Evolutionary conservation across 2,329 filamentous ascomycete genomes (phyloP), one percentile per base, ranked within the genome.

Genomic region (Scytalidium lignicola): DNA sequence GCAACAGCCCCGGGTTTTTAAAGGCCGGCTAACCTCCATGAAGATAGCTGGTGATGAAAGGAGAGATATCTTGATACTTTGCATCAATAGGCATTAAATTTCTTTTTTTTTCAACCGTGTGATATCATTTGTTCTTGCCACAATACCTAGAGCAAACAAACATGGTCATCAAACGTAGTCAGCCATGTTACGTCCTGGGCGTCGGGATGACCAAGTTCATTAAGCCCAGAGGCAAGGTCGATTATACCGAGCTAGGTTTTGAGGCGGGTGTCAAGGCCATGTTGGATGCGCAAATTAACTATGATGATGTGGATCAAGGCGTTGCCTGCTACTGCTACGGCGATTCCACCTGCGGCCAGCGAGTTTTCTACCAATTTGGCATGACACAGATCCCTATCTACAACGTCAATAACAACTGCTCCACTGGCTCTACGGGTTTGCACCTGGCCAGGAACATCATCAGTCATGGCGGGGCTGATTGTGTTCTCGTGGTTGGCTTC

Each of bases 341-440:
- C 64, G 92, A 97, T 74, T 90, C 84, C 55, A 96, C 92, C 49
- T 93, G 88, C 70, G 92, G 92, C 43, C 92, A 97, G 75, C 86
- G 92, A 57, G 91, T 97, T 64, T 96, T 97, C 73, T 97, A 97
- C 73, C 92, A 97, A 72, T 96, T 97, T 69, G 93, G 92, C 74
- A 91, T 97, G 85, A 96, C 91, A 41, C 79, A 86, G 64, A 96
- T 97, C 61, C 92, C 92, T 62, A 90, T 97, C 66, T 91, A 95
- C 77, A 97, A 97, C 65, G 90, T 96, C 65, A 97, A 96, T 80
- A 97, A 97, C 78, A 96, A 96, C 75, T 97, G 92, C 77, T 89
- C 88, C 3, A 97, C 92, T 0, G 93, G 92, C n/a, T 90, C 86
- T 3, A 96, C 92, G 0, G 93, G 92, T 8, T 74, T 97, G 50